Evolutionary conservation across 2,329 filamentous ascomycete species (phyloP).

Genomic region (Neofusicoccum cordaticola): DNA sequence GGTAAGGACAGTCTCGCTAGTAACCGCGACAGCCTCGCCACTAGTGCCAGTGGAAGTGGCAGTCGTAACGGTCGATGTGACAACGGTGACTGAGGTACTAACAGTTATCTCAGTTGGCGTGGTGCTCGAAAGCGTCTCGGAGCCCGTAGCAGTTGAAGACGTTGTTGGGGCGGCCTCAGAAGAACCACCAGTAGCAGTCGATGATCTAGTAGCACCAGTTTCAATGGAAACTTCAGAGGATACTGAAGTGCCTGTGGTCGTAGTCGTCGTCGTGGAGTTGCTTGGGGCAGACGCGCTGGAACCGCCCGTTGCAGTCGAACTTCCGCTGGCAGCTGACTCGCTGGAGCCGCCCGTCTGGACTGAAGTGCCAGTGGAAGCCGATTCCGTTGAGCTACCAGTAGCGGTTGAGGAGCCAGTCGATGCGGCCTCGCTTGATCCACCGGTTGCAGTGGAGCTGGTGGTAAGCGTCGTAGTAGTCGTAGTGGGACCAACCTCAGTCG

Average conservation of each 20-base stretch:
- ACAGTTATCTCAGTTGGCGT: background rate
- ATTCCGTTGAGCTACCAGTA: background rate
- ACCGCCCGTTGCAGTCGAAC: background rate
- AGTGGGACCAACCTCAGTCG: background rate
- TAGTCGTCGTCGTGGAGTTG: background rate
- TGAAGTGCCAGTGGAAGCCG: background rate
- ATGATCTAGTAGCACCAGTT: background rate
- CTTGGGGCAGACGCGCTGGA: background rate
- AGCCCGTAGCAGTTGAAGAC: conserved; percentile 8
- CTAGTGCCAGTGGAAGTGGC: background rate
- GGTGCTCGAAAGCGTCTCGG: background rate
- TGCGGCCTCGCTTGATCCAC: background rate
- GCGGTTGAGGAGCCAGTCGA: conserved; percentile 8
- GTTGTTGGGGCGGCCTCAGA: conserved; percentile 17
- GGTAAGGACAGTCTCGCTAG: background rate
- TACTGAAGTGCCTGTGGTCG: background rate
- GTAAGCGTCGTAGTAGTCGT: background rate
- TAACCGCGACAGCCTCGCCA: background rate
- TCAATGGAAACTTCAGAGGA: background rate
- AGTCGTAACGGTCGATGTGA: background rate
- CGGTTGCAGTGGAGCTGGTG: background rate
- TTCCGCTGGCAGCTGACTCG: background rate
- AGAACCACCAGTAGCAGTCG: conserved; percentile 16
- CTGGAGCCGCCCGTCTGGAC: background rate
- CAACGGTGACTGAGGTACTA: background rate